Base-by-base conservation (phyloP, 768 basidiomycete genomes). In the Hericium erinaceus region DNA sequence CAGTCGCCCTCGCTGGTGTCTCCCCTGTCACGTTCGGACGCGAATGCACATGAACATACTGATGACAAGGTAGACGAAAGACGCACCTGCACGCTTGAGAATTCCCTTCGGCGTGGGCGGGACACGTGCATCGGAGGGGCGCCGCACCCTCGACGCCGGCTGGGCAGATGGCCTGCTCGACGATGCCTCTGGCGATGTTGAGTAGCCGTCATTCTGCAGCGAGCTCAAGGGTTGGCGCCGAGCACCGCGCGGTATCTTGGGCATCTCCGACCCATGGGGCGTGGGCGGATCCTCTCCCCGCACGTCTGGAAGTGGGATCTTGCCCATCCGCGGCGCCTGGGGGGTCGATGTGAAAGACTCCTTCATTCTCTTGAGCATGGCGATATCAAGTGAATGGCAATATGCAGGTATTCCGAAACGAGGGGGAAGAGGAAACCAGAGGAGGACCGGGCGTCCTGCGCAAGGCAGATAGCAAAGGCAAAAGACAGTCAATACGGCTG, bases 261-360 rank as follows among this genome's bases (percentile, higher is more conserved):
- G 55, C 20, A 38, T 52, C 39, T 4, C 49, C 37, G 54, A 13
- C 4, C 28, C 24, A 6, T 40, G 41, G 10, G 28, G 4, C 39
- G 20, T 33, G 38, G 52, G 26, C 16, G 54, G 50, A 28, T 24
- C 41, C 18, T 20, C 24, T 38, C n/a, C 37, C n/a, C 11, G 15
- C 26, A 63, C 48, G 4, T 58, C 56, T 18, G 62, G 62, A 4
- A 63, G 56, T 28, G 62, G 62, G 54, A 58, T 38, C 58, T 54
- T 56, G 48, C 56, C 41, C 22, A 63, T 55, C 37, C 62, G 58
- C 26, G 62, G 62, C 28, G 62, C 62, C 16, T 3, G 49, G 6
- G 60, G 57, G 28, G 49, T 51, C 49, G 24, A 22, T 16, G 26
- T 51, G 22, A 51, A 26, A 8, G 49, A 51, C 6, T 51, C 49